Evolutionary conservation across 306 rosid species (phyloP).

Genomic region (Carpinus fangiana): DNA sequence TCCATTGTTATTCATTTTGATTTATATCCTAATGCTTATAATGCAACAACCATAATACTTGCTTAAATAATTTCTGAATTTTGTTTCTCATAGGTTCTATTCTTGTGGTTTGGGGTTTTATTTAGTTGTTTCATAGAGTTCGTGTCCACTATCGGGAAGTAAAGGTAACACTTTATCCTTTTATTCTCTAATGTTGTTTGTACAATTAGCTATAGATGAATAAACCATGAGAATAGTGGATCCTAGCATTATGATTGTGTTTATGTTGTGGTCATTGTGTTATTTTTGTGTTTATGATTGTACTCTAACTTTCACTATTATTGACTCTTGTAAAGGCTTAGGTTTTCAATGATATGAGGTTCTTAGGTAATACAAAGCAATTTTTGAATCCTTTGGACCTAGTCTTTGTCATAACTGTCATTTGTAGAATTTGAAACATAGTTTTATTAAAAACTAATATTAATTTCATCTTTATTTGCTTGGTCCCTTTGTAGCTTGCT

Average conservation of each 20-base stretch:
- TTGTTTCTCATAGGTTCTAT: not conserved
- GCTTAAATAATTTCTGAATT: no score
- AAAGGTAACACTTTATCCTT: conserved; percentile 46
- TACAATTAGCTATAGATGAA: not conserved
- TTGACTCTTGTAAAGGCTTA: not conserved
- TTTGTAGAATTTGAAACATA: no score
- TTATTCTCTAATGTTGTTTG: not conserved
- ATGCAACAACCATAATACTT: no score
- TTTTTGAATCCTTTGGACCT: not conserved
- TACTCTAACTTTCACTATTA: not conserved
- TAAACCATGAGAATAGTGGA: conserved; percentile 4
- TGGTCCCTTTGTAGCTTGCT: no score
- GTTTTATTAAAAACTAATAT: no score
- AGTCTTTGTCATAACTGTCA: not conserved
- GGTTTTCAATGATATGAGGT: not conserved
- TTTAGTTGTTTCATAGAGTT: conserved; percentile 23
- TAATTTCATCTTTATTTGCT: no score
- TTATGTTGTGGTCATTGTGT: not conserved
- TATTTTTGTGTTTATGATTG: not conserved
- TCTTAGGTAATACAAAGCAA: not conserved
- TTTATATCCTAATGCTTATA: no score
- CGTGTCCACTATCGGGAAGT: conserved; percentile 82
- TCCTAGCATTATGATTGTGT: not conserved
- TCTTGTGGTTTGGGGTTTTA: no score
- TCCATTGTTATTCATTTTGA: no score